phyloP scores from a whole-genome alignment of 1,284 basidiomycete species.

The Neonothopanus nambi region DNA sequence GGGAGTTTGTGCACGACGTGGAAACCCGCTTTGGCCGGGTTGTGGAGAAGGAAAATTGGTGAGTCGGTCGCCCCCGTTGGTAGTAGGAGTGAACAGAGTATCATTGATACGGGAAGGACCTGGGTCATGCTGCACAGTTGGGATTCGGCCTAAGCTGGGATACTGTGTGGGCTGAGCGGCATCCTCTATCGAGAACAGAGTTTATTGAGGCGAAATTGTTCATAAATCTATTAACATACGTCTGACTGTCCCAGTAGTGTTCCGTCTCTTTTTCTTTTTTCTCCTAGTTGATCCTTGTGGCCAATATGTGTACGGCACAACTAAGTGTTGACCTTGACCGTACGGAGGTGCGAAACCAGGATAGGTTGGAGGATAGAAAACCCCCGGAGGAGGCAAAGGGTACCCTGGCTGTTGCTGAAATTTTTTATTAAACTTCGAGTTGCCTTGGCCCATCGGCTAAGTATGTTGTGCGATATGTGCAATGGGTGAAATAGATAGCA shows the following conservation, averaged over 20 bases:
- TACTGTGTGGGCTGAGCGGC: background rate
- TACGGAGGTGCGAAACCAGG: background rate
- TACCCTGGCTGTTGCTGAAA: background rate
- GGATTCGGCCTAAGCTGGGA: background rate
- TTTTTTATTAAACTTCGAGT: conserved; percentile 6
- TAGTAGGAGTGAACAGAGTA: background rate
- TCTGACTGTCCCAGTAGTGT: background rate
- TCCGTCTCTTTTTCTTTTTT: conserved; percentile 1
- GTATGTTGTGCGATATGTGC: background rate
- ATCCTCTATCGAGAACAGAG: background rate
- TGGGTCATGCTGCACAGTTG: background rate
- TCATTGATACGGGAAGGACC: background rate
- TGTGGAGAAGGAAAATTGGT: conserved; percentile 6
- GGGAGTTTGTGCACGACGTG: conserved; percentile 9
- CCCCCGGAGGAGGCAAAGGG: background rate
- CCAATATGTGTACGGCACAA: conserved; percentile 9
- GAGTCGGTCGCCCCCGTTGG: background rate
- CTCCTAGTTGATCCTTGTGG: background rate
- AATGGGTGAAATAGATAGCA: background rate
- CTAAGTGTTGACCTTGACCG: conserved; percentile 4
- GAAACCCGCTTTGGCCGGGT: background rate
- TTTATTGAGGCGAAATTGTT: too few species aligned
- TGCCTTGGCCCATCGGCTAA: conserved; percentile 2
- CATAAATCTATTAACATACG: background rate
- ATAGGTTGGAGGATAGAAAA: background rate